Base-by-base conservation (phyloP, 2,329 filamentous ascomycete species). In the Trichoderma asperellum region DNA sequence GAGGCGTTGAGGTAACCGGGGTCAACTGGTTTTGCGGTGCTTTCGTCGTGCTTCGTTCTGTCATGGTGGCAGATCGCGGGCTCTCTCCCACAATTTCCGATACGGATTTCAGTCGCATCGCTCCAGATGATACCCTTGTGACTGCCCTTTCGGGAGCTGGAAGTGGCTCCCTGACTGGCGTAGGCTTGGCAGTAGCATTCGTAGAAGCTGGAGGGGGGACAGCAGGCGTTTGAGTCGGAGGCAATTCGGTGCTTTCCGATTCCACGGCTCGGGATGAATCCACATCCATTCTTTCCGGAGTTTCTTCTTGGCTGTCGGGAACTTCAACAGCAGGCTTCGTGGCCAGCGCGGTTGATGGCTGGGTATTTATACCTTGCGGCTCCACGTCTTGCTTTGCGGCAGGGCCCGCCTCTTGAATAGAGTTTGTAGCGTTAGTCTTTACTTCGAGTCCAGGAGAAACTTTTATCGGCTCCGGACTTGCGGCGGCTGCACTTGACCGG, bases 81-180 rank as follows among this genome's bases (percentile, higher is more conserved):
- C 83, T 85, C 70, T 88, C 88, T 64, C 88, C 89, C 6, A 92
- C 82, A 53, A 92, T 91, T 77, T 93, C 91, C 21, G 88, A 90
- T 5, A 92, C 89, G 5, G 90, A 92, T 75, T 92, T 93, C 64
- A 91, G 88, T 71, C 88, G 85, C 73, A 92, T 88, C 2, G 89
- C 88, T 53, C 90, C 91, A 11, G 91, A 92, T 3, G 89, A 88
- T 27, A 92, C 88, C 73, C 90, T 82, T 1, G 90, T 92, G 12
- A 89, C 90, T 81, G 91, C 91, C 35, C 89, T 85, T 73, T 82
- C 80, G 4, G 73, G 70, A 11, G 74, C 75, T 21, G 73, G 73
- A 1, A 75, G 66, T 1, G 67, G 69, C 14, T 79, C 75, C 32
- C 71, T 73, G 1, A 57, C 60, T 11, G 11, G 66, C 53, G 57